These are phyloP conservation scores for Acmispon strigosus DNA, from an alignment of 306 rosid species.

Conservation along the genomic window DNA sequence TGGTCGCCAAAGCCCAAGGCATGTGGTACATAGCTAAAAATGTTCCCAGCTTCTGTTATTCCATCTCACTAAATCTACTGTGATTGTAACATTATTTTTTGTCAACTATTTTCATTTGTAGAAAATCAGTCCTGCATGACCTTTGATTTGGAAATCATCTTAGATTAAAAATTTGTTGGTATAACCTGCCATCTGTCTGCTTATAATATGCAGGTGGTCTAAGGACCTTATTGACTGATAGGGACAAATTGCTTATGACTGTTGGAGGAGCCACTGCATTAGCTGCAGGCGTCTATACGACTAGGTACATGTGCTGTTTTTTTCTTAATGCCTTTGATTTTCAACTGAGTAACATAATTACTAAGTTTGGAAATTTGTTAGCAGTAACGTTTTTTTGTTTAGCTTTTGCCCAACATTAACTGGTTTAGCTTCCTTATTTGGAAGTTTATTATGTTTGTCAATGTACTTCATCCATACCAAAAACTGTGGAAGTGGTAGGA, in stretches of 20 bases:
- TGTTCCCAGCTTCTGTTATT: neutral
- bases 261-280: conserved; percentile 98
- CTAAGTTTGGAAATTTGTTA: neutral
- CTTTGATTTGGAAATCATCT: neutral
- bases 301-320: conserved; percentile 53
- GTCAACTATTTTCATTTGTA: neutral
- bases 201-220: conserved; percentile 69
- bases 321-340: conserved; percentile 10
- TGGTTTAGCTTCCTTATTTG: neutral
- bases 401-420: neutral
- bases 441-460: neutral
- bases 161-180: neutral
- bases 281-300: conserved; percentile 96
- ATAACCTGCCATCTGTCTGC: conserved; percentile 9
- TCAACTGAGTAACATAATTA: neutral
- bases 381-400: neutral
- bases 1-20: neutral
- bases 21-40: neutral
- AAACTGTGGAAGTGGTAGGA: neutral
- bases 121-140: neutral
- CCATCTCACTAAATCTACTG: neutral
- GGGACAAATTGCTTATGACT: conserved; percentile 84
- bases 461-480: neutral
- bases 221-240: conserved; percentile 73
- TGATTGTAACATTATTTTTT: neutral